Conservation (phyloP, 2,329 filamentous ascomycete genomes). For the Zasmidium angulare region DNA sequence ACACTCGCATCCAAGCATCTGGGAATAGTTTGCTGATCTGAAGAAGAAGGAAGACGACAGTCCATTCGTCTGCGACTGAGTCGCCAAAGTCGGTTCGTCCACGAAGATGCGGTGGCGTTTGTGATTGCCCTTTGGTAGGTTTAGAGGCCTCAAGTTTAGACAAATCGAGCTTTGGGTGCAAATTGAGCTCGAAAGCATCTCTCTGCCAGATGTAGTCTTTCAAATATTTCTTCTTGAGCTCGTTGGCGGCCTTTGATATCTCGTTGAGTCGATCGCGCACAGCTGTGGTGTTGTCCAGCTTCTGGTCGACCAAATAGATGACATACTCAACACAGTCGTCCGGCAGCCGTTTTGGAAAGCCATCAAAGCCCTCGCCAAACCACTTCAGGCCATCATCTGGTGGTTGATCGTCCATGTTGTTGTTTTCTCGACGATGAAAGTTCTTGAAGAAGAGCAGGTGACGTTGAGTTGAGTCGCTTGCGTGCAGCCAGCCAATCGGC, state of each 20-base stretch:
- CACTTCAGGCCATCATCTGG: slow-evolving; percentile 61
- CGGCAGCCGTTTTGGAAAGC: slow-evolving; percentile 66
- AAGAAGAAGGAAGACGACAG: slow-evolving; percentile 84
- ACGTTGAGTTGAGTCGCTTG: background rate
- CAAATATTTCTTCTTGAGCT: slow-evolving; percentile 65
- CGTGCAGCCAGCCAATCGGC: background rate
- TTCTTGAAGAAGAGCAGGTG: background rate
- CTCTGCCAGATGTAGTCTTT: slow-evolving; percentile 94
- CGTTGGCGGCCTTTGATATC: slow-evolving; percentile 67
- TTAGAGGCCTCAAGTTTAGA: slow-evolving; percentile 4
- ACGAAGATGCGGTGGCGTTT: slow-evolving; percentile 48
- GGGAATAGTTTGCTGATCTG: slow-evolving; percentile 73
- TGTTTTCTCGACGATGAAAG: background rate
- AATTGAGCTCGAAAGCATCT: slow-evolving; percentile 71
- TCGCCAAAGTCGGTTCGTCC: slow-evolving; percentile 88
- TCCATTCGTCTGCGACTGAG: slow-evolving; percentile 95
- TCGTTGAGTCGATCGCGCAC: slow-evolving; percentile 66
- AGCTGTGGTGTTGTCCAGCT: slow-evolving; percentile 48
- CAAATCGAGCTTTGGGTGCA: slow-evolving; percentile 48
- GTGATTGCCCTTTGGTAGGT: background rate
- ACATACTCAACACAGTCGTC: slow-evolving; percentile 87
- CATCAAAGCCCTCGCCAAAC: slow-evolving; percentile 65
- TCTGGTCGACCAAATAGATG: slow-evolving; percentile 67
- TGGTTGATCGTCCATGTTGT: slow-evolving; percentile 28
- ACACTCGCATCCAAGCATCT: slow-evolving; percentile 77